Percentiles rank a stretch among this genome's conserved stretches.
phyloP scores from a whole-genome alignment of 1,284 basidiomycete genomes.

The Pascua guehoae region DNA sequence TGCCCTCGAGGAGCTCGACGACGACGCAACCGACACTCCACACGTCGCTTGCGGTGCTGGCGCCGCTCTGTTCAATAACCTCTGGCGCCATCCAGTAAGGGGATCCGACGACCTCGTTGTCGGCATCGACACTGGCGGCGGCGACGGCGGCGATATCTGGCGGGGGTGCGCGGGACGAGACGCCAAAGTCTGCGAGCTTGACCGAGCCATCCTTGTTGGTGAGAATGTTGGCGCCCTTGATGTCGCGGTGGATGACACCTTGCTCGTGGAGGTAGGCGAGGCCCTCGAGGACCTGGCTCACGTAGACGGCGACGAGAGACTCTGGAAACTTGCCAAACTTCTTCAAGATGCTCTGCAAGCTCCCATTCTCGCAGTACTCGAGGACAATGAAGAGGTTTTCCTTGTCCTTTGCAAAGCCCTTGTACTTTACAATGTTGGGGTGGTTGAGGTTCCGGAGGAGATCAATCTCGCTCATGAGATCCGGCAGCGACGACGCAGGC shows the following conservation, averaged over 20 bases:
- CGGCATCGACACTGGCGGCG: conserved; percentile 33
- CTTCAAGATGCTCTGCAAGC: conserved; percentile 89
- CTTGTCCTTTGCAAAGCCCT: conserved; percentile 88
- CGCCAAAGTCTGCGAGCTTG: conserved; percentile 91
- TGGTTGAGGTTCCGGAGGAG: conserved; percentile 91
- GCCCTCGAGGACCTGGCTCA: conserved; percentile 84
- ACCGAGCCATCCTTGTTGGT: conserved; percentile 98
- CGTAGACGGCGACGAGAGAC: conserved; percentile 90
- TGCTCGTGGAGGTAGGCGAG: conserved; percentile 88
- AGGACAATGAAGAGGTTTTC: conserved; percentile 95
- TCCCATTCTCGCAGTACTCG: conserved; percentile 96
- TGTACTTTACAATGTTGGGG: conserved; percentile 97
- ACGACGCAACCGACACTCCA: conserved; percentile 97
- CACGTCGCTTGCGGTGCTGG: conserved; percentile 93
- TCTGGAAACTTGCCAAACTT: conserved; percentile 98
- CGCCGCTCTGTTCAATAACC: conserved; percentile 94
- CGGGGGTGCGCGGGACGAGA: conserved; percentile 59
- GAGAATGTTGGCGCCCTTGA: conserved; percentile 95
- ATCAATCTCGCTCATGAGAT: conserved; percentile 97
- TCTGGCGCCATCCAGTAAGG: conserved; percentile 99
- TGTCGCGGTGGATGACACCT: conserved; percentile 96
- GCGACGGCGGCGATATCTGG: conserved; percentile 18
- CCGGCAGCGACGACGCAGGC: conserved; percentile 83
- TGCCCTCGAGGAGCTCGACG: conserved; percentile 91
- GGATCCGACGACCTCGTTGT: conserved; percentile 89